A percentile compares a stretch with the other conserved stretches of the same genome.
These are phyloP conservation scores for Colletotrichum echinochloae DNA, from an alignment of 2,329 filamentous ascomycete genomes.

Conservation along the genomic window DNA sequence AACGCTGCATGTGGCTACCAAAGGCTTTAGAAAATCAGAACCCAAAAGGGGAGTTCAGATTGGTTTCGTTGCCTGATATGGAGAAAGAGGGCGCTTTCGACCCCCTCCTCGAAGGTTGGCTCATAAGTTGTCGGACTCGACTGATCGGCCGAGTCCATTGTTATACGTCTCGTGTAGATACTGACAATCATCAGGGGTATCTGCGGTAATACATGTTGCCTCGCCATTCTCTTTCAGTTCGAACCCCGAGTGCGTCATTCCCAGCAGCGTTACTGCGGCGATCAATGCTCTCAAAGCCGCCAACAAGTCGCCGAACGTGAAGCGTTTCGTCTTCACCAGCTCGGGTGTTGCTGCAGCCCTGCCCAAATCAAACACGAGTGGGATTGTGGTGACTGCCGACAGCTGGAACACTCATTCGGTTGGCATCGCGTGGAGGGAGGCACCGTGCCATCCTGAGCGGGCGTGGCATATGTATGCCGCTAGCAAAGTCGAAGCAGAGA, in stretches of 20 bases:
- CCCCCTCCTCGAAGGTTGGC: constrained; percentile 46
- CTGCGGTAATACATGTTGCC: constrained; percentile 48
- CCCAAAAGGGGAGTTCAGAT: constrained; percentile 48
- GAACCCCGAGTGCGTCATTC: constrained; percentile 55
- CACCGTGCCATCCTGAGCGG: constrained; percentile 49
- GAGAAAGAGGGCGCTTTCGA: constrained; percentile 44
- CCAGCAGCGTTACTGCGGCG: constrained; percentile 47
- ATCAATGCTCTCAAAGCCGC: constrained; percentile 51
- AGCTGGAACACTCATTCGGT: constrained; percentile 53
- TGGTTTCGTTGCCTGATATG: constrained; percentile 51
- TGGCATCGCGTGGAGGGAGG: constrained; percentile 52
- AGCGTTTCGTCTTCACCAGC: constrained; percentile 54
- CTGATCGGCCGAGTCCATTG: too few species aligned
- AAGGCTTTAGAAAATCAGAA: constrained; percentile 48
- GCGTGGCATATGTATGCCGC: constrained; percentile 51
- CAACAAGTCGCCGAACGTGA: constrained; percentile 50
- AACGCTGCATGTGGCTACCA: constrained; percentile 47
- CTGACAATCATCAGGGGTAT: constrained; percentile 11
- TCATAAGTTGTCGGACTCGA: not conserved
- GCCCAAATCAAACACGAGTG: constrained; percentile 13
- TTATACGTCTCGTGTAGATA: not conserved
- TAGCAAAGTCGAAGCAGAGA: constrained; percentile 54
- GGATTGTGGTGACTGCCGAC: constrained; percentile 42
- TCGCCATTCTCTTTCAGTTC: constrained; percentile 49
- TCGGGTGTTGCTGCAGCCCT: constrained; percentile 31